A percentile compares a stretch with the other conserved stretches of the same genome.
Conservation (phyloP, 2,329 filamentous ascomycete genomes). For the Bipolaris gigantea region DNA sequence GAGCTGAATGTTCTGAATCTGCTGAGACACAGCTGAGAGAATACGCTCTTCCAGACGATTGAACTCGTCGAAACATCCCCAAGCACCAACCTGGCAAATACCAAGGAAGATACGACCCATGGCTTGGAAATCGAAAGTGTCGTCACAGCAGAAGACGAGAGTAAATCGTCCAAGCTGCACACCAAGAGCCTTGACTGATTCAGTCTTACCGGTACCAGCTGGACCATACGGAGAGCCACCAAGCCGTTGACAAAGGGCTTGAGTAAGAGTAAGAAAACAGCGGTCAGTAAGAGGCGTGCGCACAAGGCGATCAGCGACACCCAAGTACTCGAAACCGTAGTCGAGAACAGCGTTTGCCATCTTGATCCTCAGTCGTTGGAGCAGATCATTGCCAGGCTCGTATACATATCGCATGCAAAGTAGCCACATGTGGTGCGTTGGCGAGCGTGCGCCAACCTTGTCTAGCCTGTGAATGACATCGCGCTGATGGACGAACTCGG, state of each 20-base stretch:
- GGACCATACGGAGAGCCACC: slow-evolving; percentile 97
- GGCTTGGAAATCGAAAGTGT: slow-evolving; percentile 99
- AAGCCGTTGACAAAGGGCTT: slow-evolving; percentile 90
- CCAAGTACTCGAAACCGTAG: slow-evolving; percentile 98
- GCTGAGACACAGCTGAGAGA: slow-evolving; percentile 94
- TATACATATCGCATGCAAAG: slow-evolving; percentile 98
- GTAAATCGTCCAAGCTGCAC: slow-evolving; percentile 96
- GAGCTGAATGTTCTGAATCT: slow-evolving; percentile 98
- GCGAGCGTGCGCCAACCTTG: slow-evolving; percentile 69
- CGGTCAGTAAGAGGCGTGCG: slow-evolving; percentile 95
- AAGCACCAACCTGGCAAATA: slow-evolving; percentile 98
- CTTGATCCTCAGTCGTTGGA: slow-evolving; percentile 82
- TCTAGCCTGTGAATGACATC: slow-evolving; percentile 89
- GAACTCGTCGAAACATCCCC: slow-evolving; percentile 99
- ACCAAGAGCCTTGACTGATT: slow-evolving; percentile 97
- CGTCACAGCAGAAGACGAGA: slow-evolving; percentile 98
- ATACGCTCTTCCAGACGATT: slow-evolving; percentile 98
- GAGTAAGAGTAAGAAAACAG: slow-evolving; percentile 96
- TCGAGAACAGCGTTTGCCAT: slow-evolving; percentile 96
- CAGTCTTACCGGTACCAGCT: slow-evolving; percentile 97
- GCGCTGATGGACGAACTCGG: slow-evolving; percentile 96
- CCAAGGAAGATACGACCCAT: slow-evolving; percentile 99
- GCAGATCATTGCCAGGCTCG: slow-evolving; percentile 73
- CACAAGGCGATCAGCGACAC: slow-evolving; percentile 93
- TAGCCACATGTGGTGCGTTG: slow-evolving; percentile 88